These are phyloP conservation scores for Funneliformis geosporum DNA, from an alignment of 192 early-diverging fungal species.

Conservation along the genomic window DNA sequence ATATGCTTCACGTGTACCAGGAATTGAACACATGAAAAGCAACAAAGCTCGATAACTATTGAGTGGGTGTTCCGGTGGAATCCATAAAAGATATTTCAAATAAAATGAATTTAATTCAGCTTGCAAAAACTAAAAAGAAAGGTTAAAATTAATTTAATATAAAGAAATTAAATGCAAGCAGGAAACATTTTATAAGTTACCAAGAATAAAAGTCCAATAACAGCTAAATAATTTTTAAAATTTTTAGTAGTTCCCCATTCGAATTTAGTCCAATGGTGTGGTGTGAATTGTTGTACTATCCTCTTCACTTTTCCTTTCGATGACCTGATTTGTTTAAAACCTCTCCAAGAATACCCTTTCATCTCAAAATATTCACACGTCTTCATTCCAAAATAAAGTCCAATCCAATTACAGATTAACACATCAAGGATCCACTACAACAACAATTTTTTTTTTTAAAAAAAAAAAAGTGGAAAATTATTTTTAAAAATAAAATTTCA, in stretches of 20 bases:
- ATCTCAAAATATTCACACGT: conserved; percentile 95
- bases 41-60: conserved; percentile 76
- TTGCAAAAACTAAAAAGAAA: conserved; percentile 59
- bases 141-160: background rate
- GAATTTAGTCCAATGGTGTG: conserved; percentile 92
- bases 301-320: conserved; percentile 86
- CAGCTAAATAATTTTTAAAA: conserved; percentile 84
- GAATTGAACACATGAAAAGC: conserved; percentile 84
- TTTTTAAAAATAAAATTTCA: too few species aligned
- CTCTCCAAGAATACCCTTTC: conserved; percentile 96
- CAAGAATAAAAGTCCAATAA: conserved; percentile 65
- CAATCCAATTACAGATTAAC: conserved; percentile 89
- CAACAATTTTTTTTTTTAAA: too few species aligned
- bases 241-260: conserved; percentile 87
- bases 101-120: conserved; percentile 95
- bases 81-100: conserved; percentile 90
- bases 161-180: background rate
- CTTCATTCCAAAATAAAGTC: conserved; percentile 94
- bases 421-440: conserved; percentile 91
- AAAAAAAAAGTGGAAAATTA: background rate
- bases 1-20: conserved; percentile 87
- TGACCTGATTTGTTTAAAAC: conserved; percentile 81
- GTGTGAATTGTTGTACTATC: conserved; percentile 90
- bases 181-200: background rate
- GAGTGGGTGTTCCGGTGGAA: conserved; percentile 83